Conservation (phyloP, 805 yeast genomes). For the Saccharomycopsis guyanensis region DNA sequence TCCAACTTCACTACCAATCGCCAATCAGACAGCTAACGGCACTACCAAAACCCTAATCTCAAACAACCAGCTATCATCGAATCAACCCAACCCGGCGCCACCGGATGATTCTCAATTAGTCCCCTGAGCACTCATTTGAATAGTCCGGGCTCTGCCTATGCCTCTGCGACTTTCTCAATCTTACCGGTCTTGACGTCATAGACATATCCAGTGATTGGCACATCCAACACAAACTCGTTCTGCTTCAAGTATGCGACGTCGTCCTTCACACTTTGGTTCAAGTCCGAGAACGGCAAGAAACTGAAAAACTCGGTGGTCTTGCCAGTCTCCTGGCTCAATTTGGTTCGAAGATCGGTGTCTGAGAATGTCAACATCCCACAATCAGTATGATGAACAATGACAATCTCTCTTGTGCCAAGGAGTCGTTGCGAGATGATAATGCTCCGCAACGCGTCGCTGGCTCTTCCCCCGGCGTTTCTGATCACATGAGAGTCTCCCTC, state of each 20-base stretch:
- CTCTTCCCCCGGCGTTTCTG: conserved; percentile 38
- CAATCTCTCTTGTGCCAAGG: conserved; percentile 34
- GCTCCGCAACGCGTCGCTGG: conserved; percentile 33
- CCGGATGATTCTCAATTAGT: no score
- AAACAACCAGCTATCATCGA: no score
- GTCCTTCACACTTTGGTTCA: conserved; percentile 31
- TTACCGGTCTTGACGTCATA: conserved; percentile 33
- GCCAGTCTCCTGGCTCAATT: conserved; percentile 29
- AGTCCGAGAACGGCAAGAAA: conserved; percentile 32
- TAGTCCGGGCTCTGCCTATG: no score
- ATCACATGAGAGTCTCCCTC: conserved; percentile 39
- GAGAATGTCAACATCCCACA: conserved; percentile 38
- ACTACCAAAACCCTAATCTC: no score
- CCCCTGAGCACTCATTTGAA: no score
- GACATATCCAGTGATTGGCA: conserved; percentile 33
- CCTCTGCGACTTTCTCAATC: conserved; percentile 24
- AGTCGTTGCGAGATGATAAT: conserved; percentile 34
- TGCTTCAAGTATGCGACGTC: conserved; percentile 30
- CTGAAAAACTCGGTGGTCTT: conserved; percentile 27
- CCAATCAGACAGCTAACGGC: no score
- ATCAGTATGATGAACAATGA: conserved; percentile 35
- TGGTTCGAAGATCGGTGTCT: conserved; percentile 28
- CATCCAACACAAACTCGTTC: conserved; percentile 30
- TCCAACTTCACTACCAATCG: no score
- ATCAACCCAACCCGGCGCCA: no score